A percentile compares a stretch with the other conserved stretches of the same genome.
Evolutionary conservation across 148 eudicot genomes (phyloP).

Genomic region (Dianthus caryophyllus): DNA sequence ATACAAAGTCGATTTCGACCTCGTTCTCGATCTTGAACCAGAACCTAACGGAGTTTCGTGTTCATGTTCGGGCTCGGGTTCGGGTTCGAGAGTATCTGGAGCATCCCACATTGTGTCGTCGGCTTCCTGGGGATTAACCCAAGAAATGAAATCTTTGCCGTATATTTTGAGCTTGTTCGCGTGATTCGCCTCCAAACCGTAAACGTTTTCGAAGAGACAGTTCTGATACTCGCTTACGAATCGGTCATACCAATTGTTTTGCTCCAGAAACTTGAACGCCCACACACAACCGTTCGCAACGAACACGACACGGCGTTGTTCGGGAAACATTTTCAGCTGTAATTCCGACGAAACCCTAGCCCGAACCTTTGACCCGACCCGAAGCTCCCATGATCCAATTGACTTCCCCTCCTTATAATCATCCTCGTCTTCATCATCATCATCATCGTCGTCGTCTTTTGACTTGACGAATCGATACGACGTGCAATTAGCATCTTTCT

Average conservation of each 20-base stretch:
- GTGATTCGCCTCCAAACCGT: constrained; percentile 54
- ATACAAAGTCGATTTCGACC: constrained; percentile 25
- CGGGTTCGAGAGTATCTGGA: constrained; percentile 30
- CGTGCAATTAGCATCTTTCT: constrained; percentile 50
- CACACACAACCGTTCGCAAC: constrained; percentile 61
- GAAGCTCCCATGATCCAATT: constrained; percentile 46
- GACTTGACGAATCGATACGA: constrained; percentile 42
- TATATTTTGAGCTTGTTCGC: constrained; percentile 70
- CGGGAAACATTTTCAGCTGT: constrained; percentile 84
- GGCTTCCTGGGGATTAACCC: constrained; percentile 71
- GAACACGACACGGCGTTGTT: constrained; percentile 78
- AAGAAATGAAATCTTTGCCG: constrained; percentile 83
- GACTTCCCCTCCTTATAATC: constrained; percentile 21
- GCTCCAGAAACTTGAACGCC: constrained; percentile 60
- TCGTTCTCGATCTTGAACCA: constrained; percentile 23
- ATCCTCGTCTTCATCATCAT: not conserved
- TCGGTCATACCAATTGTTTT: constrained; percentile 45
- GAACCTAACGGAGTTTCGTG: constrained; percentile 21
- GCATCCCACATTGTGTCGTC: constrained; percentile 95
- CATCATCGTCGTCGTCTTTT: not conserved
- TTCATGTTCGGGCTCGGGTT: constrained; percentile 14
- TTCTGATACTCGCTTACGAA: constrained; percentile 58
- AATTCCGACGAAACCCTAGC: constrained; percentile 71
- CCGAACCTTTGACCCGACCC: constrained; percentile 55
- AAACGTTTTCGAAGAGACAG: constrained; percentile 83